Base-by-base conservation (phyloP, 345 rosid species). In the Dipteronia sinensis region DNA sequence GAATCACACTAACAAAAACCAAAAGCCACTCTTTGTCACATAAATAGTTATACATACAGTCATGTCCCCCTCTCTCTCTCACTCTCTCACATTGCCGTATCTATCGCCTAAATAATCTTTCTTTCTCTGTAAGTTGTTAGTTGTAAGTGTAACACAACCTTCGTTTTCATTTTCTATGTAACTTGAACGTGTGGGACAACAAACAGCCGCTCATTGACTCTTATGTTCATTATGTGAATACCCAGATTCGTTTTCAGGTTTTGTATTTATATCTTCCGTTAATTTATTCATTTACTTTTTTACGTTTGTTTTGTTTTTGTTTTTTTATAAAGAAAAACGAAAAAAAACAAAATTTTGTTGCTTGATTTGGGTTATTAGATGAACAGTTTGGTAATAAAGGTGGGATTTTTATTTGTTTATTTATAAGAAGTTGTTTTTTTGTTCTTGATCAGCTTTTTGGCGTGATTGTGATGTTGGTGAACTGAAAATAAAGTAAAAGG, bases 361-460 rank as follows among this genome's bases (percentile, higher is more conserved):
- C 46, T 44, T 71, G 23, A 27, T 29, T 31, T 34, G 46, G 10
- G 6, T 65, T 6, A 3, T 17, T 40, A 53, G 64, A 15, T 46
- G 74, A 29, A 34, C 40, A 34, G 49, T 6, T 15, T 27, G 61
- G 22, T 34, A 47, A 46, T 42, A 44, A 44, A 74, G 76, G 17
- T 73, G 19, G 23, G 76, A 40, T 70, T 66, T 56, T 76, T 49
- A 22, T 72, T 23, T 16, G n/a, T 23, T 15, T 65, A 11, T 17
- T 10, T 0, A 16, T 27, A 10, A n/a, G 44, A 34, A 34, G 38
- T 4, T 34, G 38, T 7, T 65, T 7, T 49, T 66, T 53, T 1
- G 76, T 38, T 65, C 34, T 66, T 77, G 72, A 71, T 80, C 87
- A 82, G 88, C 11, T 42, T 76, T 67, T 53, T 34, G 78, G 65